Evolutionary conservation across 495 filamentous ascomycete species (phyloP), one percentile per base, ranked within the genome.

Genomic region (Trypethelium eluteriae): DNA sequence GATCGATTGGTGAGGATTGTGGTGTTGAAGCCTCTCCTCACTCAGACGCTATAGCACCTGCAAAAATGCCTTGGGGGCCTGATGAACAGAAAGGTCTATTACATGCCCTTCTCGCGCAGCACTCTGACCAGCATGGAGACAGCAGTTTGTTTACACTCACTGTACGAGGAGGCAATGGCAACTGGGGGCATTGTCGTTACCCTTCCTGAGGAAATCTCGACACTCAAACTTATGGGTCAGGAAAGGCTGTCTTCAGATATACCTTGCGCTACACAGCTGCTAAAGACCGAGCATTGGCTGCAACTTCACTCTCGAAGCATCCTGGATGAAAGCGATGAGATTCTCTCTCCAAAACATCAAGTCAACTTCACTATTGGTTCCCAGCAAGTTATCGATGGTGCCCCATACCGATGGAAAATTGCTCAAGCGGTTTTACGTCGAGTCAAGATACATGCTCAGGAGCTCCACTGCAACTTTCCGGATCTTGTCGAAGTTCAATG

Each of bases 201-300:
- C 1, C 82, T 88, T 36, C 88, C 88, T 0, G 88, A 92, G 71
- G 87, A 92, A 66, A 73, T 89, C 0, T 79, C 90, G 0, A 91
- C 88, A 0, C 85, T 90, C 69, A 80, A 86, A 69, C 76, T 92
- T 9, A 86, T 86, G 79, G 86, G 83, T 0, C 71, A 88, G 1
- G 86, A 91, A 63, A 72, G 72, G 38, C 70, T 78, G 3, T 50
- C 69, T 2, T 38, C 72, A 76, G 38, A 71, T 39, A 3, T 69
- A 66, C 38, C 11, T 36, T 1, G 70, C 36, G 73, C 65, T 10
- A 12, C 35, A 9, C 49, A 62, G 16, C 62, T 77, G 16, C 49
- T 74, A 4, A 4, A 49, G 1, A 71, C 65, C 3, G 70, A 74
- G 59, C 57, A 68, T 5, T 74, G 66, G 36, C 68, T 77, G 57